Percentiles rank a stretch among this genome's conserved stretches.
Evolutionary conservation across 1,284 basidiomycete genomes (phyloP).

Genomic region (Apiotrichum porosum): DNA sequence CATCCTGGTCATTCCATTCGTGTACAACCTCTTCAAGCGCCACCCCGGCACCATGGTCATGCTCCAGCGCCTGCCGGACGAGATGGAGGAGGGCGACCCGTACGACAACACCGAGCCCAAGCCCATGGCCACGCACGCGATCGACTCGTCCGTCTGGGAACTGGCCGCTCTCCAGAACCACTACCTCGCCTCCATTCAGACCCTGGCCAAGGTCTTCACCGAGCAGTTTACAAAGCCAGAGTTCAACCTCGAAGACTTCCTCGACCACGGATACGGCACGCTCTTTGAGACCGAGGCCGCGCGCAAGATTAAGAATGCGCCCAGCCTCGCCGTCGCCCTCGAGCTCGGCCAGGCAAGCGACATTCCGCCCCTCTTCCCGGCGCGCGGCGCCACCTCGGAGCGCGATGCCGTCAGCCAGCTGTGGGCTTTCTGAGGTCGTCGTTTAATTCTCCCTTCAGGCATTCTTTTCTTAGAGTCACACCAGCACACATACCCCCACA

Average conservation of each 20-base stretch:
- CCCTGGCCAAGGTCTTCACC: conserved; percentile 75
- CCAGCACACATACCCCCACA: too few species aligned
- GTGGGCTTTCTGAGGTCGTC: conserved; percentile 5
- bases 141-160: conserved; percentile 90
- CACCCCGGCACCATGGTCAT: conserved; percentile 89
- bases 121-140: conserved; percentile 71
- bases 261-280: conserved; percentile 94
- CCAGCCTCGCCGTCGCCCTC: conserved; percentile 53
- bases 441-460: too few species aligned
- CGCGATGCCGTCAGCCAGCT: conserved; percentile 6
- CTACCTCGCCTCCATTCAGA: conserved; percentile 78
- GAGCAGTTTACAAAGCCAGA: conserved; percentile 89
- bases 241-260: conserved; percentile 90
- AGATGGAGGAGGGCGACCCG: conserved; percentile 45
- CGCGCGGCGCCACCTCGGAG: neutral
- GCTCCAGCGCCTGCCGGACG: conserved; percentile 63
- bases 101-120: conserved; percentile 66
- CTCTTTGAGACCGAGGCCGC: conserved; percentile 81
- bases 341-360: conserved; percentile 20
- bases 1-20: conserved; percentile 85
- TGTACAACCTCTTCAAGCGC: conserved; percentile 88
- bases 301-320: conserved; percentile 74
- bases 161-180: conserved; percentile 72
- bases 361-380: conserved; percentile 6
- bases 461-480: too few species aligned